Evolutionary conservation across 2,329 filamentous ascomycete genomes (phyloP), one percentile per base, ranked within the genome.

Genomic region (Fusarium mundagurra): DNA sequence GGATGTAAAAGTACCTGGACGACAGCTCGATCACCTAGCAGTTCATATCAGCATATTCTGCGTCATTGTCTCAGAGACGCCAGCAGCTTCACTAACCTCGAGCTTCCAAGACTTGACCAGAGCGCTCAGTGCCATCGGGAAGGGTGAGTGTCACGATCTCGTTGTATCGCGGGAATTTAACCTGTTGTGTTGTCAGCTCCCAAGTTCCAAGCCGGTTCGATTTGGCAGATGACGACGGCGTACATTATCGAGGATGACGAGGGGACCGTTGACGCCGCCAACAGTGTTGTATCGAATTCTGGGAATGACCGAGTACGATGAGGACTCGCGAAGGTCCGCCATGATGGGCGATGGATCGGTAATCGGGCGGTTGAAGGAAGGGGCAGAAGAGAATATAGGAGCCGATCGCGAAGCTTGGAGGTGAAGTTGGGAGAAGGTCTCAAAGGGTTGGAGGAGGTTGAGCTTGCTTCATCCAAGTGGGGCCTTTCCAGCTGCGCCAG

Each of bases 81-180:
- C 47, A 41, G 61, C 29, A 69, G 58, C 29, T 33, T 48, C 65
- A 78, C 77, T 80, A 86, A 98, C 96, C 96, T 93, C 96, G 92
- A 84, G 96, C 96, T 87, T 99, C 97, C 78, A 99, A 88, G 77
- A 99, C 96, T 85, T 98, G 96, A 76, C 97, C 96, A 82, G 94
- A 95, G 81, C 96, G 91, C 86, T 96, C 92, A 55, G 94, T 93
- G 84, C 96, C 96, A 92, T 99, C 96, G 76, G 96, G 94, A 73
- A 99, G 91, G 43, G 96, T 98, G 84, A 99, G 86, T 73, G 93
- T 95, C 77, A 99, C 96, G 83, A 99, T 99, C 86, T 99, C 96
- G 85, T 98, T 98, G 89, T 94, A 99, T 83, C 92, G 90, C 74
- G 96, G 96, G 84, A 95, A 97, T 92, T 99, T 99, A 88, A 99